phyloP scores from a whole-genome alignment of 1,139 yeast species.

The Zygoascus sp. region DNA sequence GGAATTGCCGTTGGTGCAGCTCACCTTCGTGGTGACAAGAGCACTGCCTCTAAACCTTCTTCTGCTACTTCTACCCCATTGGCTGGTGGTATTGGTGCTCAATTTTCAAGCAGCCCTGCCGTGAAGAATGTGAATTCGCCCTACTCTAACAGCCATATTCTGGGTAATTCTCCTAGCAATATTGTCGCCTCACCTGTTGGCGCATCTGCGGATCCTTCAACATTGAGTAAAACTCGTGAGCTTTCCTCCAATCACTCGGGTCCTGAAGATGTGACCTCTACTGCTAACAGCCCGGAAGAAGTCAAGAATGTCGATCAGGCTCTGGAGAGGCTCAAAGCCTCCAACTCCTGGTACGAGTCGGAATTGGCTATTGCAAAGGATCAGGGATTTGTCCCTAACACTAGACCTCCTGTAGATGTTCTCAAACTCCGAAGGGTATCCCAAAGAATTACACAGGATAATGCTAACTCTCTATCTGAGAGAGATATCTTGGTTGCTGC shows the following conservation, averaged over 20 bases:
- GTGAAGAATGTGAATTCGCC: not conserved
- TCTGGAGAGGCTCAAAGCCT: conserved; percentile 31
- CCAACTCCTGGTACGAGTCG: conserved; percentile 34
- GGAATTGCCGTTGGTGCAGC: conserved; percentile 2
- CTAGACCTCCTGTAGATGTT: conserved; percentile 31
- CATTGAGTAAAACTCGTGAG: not conserved
- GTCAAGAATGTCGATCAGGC: conserved; percentile 19
- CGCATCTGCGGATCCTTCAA: not conserved
- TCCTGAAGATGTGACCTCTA: not conserved
- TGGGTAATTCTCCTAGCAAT: not conserved
- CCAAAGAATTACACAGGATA: conserved; percentile 30
- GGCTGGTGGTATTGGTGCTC: not conserved
- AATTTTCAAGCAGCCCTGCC: not conserved
- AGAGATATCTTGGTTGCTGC: conserved; percentile 32
- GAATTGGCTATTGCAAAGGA: conserved; percentile 32
- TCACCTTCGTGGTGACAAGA: not conserved
- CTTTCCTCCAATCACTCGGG: not conserved
- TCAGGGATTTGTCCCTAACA: conserved; percentile 29
- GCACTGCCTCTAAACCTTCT: not conserved
- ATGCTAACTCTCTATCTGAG: conserved; percentile 25
- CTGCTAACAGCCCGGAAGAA: not conserved
- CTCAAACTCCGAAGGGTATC: conserved; percentile 30
- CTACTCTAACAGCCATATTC: not conserved
- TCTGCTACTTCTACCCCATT: not conserved
- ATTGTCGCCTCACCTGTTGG: not conserved